Evolutionary conservation across 495 filamentous ascomycete species (phyloP).

Genomic region (Talaromyces stipitatus): DNA sequence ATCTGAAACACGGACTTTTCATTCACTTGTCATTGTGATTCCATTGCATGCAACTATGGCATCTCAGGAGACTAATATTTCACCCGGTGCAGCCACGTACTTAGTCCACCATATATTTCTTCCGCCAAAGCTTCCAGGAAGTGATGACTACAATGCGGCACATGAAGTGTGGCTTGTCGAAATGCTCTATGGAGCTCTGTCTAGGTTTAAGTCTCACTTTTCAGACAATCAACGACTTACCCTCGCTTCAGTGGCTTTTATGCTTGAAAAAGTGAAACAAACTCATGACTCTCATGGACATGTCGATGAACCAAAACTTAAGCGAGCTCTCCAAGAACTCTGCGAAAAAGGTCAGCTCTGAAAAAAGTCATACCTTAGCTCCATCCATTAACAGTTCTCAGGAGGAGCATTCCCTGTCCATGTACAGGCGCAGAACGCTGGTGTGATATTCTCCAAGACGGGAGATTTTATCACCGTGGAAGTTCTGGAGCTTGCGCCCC

Average conservation of each 20-base stretch:
- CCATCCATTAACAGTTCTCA: slow-evolving; percentile 1
- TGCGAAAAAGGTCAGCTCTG: slow-evolving; percentile 6
- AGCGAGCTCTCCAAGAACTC: slow-evolving; percentile 5
- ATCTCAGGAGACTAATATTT: no score
- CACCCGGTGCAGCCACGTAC: slow-evolving; percentile 5
- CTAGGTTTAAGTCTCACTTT: slow-evolving; percentile 14
- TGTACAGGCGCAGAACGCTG: slow-evolving; percentile 54
- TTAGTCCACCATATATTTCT: slow-evolving; percentile 50
- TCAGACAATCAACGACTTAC: not conserved
- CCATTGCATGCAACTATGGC: no score
- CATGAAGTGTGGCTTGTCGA: slow-evolving; percentile 15
- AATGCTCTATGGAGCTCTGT: slow-evolving; percentile 14
- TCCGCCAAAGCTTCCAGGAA: slow-evolving; percentile 48
- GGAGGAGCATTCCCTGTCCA: slow-evolving; percentile 31
- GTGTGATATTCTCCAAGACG: slow-evolving; percentile 35
- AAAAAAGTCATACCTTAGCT: not conserved
- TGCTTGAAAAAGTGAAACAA: slow-evolving; percentile 14
- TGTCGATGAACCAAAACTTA: slow-evolving; percentile 10
- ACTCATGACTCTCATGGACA: slow-evolving; percentile 8
- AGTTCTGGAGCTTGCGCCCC: slow-evolving; percentile 49
- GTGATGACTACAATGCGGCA: slow-evolving; percentile 22
- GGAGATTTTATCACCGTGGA: slow-evolving; percentile 34
- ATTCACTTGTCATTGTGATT: no score
- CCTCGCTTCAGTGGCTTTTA: slow-evolving; percentile 7
- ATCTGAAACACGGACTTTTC: no score